phyloP scores from a whole-genome alignment of 2,329 filamentous ascomycete genomes.

The Exophiala xenobiotica region DNA sequence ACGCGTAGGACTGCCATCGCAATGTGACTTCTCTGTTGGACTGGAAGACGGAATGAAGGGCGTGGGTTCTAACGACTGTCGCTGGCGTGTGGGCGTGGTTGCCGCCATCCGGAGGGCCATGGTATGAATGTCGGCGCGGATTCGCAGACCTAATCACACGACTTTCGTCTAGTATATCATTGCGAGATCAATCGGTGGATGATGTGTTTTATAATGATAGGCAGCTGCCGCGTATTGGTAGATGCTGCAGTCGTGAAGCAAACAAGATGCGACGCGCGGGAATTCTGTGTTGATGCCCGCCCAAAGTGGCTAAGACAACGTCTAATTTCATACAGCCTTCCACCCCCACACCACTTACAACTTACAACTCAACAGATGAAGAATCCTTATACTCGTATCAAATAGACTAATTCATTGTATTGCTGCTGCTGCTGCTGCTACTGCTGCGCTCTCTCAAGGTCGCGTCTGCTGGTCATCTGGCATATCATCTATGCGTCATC shows the following conservation, averaged over 20 bases:
- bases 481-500: constrained; percentile 23
- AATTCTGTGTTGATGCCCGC: constrained; percentile 3
- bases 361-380: too few species aligned
- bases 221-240: too few species aligned
- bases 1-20: too few species aligned
- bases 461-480: constrained; percentile 6
- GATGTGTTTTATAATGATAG: too few species aligned
- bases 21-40: not conserved
- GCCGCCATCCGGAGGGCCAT: not conserved
- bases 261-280: constrained; percentile 1
- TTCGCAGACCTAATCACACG: too few species aligned
- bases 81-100: constrained; percentile 1
- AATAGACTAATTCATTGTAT: constrained; percentile 20
- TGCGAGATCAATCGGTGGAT: not conserved
- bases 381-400: too few species aligned
- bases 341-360: too few species aligned
- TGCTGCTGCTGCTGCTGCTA: constrained; percentile 6
- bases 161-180: too few species aligned
- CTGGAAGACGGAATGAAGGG: constrained; percentile 6
- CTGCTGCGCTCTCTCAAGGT: constrained; percentile 1
- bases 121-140: not conserved
- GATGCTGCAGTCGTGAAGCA: too few species aligned
- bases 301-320: constrained; percentile 8
- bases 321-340: not conserved
- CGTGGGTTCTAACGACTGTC: not conserved